Base-by-base conservation (phyloP, 78 protist species). In the Dictyostelium purpureum region DNA sequence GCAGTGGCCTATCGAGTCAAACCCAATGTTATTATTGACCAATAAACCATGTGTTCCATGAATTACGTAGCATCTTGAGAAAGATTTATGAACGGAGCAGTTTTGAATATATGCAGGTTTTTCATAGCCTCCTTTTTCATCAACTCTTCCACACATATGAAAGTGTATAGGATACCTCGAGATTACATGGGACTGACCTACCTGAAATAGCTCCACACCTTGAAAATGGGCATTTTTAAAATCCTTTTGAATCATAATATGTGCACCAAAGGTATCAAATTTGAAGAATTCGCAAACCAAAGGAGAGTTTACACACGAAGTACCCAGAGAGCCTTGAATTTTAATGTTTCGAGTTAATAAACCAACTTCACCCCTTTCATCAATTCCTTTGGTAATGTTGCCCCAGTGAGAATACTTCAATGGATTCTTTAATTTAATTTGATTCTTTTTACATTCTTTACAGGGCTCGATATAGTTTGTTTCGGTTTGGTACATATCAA, bases 131-230 rank as follows among this genome's bases (percentile, higher is more conserved):
- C 80, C 82, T 3, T 19, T 1, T 43, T 43, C 16, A 69, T 63
- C 94, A 0, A 88, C 94, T 16, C 56, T 37, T 10, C 71, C 79
- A 26, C 51, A 12, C 28, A 83, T 21, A 81, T 93, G 92, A 56
- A 83, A 93, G 52, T 93, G 96, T 21, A 77, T 51, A 24, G 90
- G 90, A 37, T 83, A 93, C 54, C 96, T 61, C 0, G 87, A 79
- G 3, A 83, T n/a, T 0, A 47, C 14, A 69, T 67, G 78, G 21
- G 88, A 76, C 56, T 93, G 96, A 5, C 96, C 96, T 42, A 79
- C 65, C 18, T 67, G 69, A 6, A 43, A 51, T 1, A 87, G 14
- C 37, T 94, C 87, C 21, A 87, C 47, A 1, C 79, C 63, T 11
- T 65, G 77, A 19, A 94, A 49, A 49, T 74, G 82, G 1, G 80